Evolutionary conservation across 495 filamentous ascomycete species (phyloP).

Genomic region (Neurospora sublineolata): DNA sequence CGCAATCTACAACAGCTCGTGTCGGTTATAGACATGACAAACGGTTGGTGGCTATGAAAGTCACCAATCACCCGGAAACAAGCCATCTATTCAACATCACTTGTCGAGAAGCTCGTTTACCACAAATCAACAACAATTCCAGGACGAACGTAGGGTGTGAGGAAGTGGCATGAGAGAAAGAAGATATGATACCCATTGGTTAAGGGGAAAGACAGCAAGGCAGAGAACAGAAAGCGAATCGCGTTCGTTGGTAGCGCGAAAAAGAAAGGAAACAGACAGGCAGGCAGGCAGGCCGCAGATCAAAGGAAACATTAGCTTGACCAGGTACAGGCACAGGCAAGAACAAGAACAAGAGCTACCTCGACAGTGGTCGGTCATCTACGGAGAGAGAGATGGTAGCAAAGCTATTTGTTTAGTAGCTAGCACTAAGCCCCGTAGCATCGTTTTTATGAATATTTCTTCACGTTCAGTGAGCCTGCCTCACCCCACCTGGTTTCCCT

Average conservation of each 20-base stretch:
- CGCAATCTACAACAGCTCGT: neutral
- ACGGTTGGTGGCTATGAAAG: neutral
- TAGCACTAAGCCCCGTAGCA: neutral
- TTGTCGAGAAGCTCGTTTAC: neutral
- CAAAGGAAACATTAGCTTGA: neutral
- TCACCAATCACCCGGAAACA: neutral
- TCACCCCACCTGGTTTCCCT: neutral
- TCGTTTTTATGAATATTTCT: neutral
- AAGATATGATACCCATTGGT: neutral
- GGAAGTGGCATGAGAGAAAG: neutral
- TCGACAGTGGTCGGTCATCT: neutral
- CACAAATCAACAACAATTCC: neutral
- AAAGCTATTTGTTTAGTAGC: neutral
- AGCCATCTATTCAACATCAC: neutral
- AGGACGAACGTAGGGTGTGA: neutral
- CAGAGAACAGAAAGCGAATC: neutral
- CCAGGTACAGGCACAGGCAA: neutral
- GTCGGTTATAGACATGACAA: neutral
- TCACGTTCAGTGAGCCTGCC: neutral
- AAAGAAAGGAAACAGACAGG: neutral
- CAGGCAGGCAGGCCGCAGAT: neutral
- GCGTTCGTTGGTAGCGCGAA: neutral
- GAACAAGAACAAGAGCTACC: neutral
- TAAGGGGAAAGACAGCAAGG: neutral
- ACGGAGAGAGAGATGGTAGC: neutral